phyloP scores from a whole-genome alignment of 208 protist species.

The Zelonia costaricensis region DNA sequence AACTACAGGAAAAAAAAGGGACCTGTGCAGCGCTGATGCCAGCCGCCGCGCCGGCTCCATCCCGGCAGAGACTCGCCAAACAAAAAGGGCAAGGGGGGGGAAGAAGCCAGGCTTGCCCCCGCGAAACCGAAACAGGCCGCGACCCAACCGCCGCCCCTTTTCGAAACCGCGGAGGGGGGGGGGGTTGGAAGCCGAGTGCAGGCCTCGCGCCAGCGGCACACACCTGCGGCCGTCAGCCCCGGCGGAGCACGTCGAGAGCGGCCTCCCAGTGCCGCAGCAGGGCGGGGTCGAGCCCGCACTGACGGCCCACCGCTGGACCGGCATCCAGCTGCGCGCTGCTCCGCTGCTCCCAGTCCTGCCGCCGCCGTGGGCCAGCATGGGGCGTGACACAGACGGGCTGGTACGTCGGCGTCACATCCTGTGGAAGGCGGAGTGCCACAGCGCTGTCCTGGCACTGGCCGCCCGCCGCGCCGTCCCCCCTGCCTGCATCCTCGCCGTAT shows the following conservation, averaged over 20 bases:
- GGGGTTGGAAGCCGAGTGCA: not conserved
- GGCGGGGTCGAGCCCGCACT: constrained; percentile 34
- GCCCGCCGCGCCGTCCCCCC: not conserved
- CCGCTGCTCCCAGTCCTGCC: constrained; percentile 24
- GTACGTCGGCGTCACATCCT: constrained; percentile 51
- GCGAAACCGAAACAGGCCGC: no score
- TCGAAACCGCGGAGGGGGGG: no score
- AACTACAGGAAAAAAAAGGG: no score
- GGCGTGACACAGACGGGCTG: constrained; percentile 32
- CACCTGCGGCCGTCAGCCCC: no score
- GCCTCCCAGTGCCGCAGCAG: constrained; percentile 36
- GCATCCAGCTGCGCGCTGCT: constrained; percentile 4
- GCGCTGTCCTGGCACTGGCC: no score
- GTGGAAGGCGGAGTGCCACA: not conserved
- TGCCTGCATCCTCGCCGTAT: constrained; percentile 12
- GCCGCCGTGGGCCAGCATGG: constrained; percentile 7
- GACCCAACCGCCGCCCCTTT: no score
- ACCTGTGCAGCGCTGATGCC: no score
- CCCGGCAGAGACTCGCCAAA: no score
- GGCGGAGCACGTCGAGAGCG: constrained; percentile 17
- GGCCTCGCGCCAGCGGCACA: no score
- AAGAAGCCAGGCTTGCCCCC: no score
- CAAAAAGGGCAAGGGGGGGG: no score
- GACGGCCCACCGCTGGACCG: constrained; percentile 30
- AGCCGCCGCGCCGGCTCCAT: no score